A percentile compares a stretch with the other conserved stretches of the same genome.
phyloP scores from a whole-genome alignment of 2,329 filamentous ascomycete genomes.

The Sclerotinia spermophila region DNA sequence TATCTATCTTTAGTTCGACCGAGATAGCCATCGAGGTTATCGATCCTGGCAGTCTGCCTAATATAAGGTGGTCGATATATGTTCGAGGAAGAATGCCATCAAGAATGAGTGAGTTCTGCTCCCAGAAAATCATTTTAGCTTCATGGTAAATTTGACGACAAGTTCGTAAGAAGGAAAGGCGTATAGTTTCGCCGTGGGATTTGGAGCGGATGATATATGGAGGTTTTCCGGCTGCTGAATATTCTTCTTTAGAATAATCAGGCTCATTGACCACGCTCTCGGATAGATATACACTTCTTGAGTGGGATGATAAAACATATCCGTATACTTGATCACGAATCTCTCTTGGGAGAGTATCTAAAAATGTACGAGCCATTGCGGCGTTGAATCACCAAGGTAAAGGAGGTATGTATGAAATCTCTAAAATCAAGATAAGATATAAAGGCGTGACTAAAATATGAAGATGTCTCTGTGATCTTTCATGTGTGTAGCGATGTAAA shows the following conservation, averaged over 20 bases:
- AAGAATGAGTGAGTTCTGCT: conserved; percentile 15
- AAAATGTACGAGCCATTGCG: conserved; percentile 11
- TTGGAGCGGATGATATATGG: conserved; percentile 16
- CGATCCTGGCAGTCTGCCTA: conserved; percentile 11
- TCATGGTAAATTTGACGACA: conserved; percentile 19
- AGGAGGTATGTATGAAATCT: neutral
- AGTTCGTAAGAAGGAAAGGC: conserved; percentile 18
- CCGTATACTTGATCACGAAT: conserved; percentile 21
- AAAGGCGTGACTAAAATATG: neutral
- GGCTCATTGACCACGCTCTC: conserved; percentile 8
- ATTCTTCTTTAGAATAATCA: conserved; percentile 1
- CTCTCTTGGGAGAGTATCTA: conserved; percentile 17
- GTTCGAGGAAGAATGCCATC: conserved; percentile 13
- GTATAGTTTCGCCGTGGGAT: conserved; percentile 12
- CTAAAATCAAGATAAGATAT: neutral
- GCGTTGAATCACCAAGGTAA: neutral
- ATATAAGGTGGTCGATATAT: conserved; percentile 6
- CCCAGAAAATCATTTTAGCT: conserved; percentile 15
- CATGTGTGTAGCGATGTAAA: neutral
- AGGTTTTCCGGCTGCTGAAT: neutral
- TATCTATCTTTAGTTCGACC: conserved; percentile 16
- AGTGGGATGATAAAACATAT: conserved; percentile 16
- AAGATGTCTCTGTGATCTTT: neutral
- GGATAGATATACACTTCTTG: conserved; percentile 5
- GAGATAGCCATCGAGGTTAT: conserved; percentile 11